Percentiles rank a stretch among this genome's conserved stretches.
These are phyloP conservation scores for Angomonas ambiguus DNA, from an alignment of 208 protist species.

Conservation along the genomic window DNA sequence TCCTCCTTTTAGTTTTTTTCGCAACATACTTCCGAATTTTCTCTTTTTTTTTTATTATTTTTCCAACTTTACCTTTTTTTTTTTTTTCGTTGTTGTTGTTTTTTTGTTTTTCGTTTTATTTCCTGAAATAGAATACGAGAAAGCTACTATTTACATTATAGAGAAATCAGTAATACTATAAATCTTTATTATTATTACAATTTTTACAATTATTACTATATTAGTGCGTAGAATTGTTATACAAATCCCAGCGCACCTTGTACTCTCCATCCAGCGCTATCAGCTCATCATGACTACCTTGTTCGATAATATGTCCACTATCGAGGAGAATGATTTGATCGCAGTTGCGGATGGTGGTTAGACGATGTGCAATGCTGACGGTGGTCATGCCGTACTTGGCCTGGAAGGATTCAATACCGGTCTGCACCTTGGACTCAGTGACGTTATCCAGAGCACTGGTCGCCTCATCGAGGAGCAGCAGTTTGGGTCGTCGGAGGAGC, in stretches of 20 bases:
- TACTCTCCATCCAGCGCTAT: constrained; percentile 71
- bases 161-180: constrained; percentile 12
- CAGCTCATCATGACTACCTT: constrained; percentile 72
- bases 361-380: constrained; percentile 81
- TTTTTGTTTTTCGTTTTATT: constrained; percentile 1
- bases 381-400: constrained; percentile 37
- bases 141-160: constrained; percentile 10
- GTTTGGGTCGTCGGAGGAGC: constrained; percentile 49
- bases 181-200: neutral
- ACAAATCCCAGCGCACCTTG: constrained; percentile 59
- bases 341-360: constrained; percentile 74
- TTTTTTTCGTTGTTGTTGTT: neutral
- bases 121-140: constrained; percentile 6
- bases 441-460: constrained; percentile 81
- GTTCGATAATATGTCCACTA: constrained; percentile 61
- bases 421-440: constrained; percentile 77
- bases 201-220: neutral
- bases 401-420: constrained; percentile 42
- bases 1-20: constrained; percentile 1
- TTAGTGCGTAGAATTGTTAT: constrained; percentile 24
- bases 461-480: constrained; percentile 81
- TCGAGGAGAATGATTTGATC: constrained; percentile 72
- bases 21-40: constrained; percentile 1
- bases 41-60: neutral
- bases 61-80: neutral